These are phyloP conservation scores for Aspergillus sp. DNA, from an alignment of 2,329 filamentous ascomycete species.

Conservation along the genomic window DNA sequence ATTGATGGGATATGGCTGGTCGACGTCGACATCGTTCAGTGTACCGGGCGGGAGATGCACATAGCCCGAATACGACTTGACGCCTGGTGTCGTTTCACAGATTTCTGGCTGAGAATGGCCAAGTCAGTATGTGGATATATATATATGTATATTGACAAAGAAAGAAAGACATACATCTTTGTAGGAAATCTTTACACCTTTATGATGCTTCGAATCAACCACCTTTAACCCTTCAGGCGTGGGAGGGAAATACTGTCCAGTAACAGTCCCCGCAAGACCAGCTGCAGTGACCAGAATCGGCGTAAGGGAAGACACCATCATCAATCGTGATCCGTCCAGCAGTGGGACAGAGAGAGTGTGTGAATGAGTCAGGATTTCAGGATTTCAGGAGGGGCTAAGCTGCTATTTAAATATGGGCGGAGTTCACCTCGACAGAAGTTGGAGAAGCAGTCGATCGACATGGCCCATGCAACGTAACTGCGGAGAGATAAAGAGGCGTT, in stretches of 20 bases:
- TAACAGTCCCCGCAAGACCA: conserved; percentile 13
- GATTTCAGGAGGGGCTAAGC: too few species aligned
- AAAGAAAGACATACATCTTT: conserved; percentile 34
- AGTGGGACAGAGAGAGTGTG: background rate
- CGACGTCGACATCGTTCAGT: conserved; percentile 31
- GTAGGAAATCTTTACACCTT: conserved; percentile 42
- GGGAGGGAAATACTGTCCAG: conserved; percentile 37
- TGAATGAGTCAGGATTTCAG: background rate
- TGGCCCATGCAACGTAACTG: too few species aligned
- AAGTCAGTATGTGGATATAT: background rate
- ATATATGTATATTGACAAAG: background rate
- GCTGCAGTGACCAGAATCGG: conserved; percentile 7
- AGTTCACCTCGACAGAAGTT: too few species aligned
- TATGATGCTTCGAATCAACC: conserved; percentile 38
- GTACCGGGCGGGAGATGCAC: conserved; percentile 51
- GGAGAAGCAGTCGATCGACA: too few species aligned
- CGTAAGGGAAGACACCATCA: conserved; percentile 8
- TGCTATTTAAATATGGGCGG: too few species aligned
- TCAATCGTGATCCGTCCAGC: background rate
- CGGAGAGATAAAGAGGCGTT: too few species aligned
- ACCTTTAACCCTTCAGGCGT: conserved; percentile 36
- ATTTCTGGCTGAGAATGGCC: conserved; percentile 36
- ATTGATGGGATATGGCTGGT: conserved; percentile 55
- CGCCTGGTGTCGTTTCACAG: conserved; percentile 54
- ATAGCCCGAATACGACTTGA: conserved; percentile 57